Evolutionary conservation across 2,329 filamentous ascomycete species (phyloP), one percentile per base, ranked within the genome.

Genomic region (Macrophomina phaseolina): DNA sequence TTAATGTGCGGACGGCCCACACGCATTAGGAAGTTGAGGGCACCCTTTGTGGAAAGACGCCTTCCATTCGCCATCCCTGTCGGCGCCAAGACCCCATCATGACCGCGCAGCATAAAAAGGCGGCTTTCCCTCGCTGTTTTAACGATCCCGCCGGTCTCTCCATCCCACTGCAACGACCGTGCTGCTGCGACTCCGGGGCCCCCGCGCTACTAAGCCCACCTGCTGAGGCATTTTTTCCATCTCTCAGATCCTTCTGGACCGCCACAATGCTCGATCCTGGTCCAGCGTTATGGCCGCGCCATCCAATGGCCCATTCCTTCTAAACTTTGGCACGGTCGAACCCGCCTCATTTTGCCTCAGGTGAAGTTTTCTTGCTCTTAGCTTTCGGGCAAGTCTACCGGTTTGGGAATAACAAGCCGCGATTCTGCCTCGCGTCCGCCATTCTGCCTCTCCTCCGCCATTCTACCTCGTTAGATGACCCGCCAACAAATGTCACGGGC

Each of bases 211-310:
- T 48, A 16, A 48, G 45, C 14, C 45, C 45, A n/a, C 45, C 45
- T n/a, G 45, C 45, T 48, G 45, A 48, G 45, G 45, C 45, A 48
- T 38, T 48, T 48, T 48, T 48, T 23, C 45, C 18, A 48, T 48
- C 45, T 48, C 18, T 7, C n/a, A 16, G 45, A 16, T 16, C 45
- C 18, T 48, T 48, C 45, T 18, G 14, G 45, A 38, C 45, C 45
- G 14, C 45, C 45, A 48, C 12, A 18, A 48, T 18, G 14, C 45
- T 18, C 45, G 45, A 48, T 48, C 45, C 45, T 16, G 45, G 45
- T 48, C 45, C 18, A 48, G 45, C 18, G 18, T 18, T 48, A 23
- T 48, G 2, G 45, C 45, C 18, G 45, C 45, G 14, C 12, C 18
- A 16, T 48, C 18, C 14, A 18, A 48, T 48, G n/a, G 45, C 18